Base-by-base conservation (phyloP, 2,329 filamentous ascomycete species). In the Arthrobotrys entomopaga region DNA sequence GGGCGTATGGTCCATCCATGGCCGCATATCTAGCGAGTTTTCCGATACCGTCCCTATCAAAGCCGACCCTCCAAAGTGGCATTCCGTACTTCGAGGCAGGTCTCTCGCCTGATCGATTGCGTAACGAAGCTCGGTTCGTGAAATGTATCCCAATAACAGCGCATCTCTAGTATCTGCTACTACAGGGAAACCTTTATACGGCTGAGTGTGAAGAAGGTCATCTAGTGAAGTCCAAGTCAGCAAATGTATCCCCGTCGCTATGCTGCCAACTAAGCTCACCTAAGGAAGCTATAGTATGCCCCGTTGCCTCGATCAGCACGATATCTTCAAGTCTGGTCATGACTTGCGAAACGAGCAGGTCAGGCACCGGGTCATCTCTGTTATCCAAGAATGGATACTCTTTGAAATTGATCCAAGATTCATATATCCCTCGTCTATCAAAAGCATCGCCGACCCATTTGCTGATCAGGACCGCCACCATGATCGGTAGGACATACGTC, bases 401-500 rank as follows among this genome's bases (percentile, higher is more conserved):
- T 80, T 96, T 95, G 82, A 97, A 90, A 78, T 93, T 91, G 80
- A 99, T 99, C 95, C 95, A 99, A 64, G 91, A 90, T 81, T 99
- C 95, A 83, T 99, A 99, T 82, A 99, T 98, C 77, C 95, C 93
- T 57, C 90, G 88, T 65, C 92, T 91, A 24, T 92, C 93, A 81
- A 99, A 93, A 57, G 93, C 94, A 81, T 99, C 95, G 79, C 93
- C 95, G 24, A 97, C 92, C 95, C 95, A 99, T 83, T 99, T 99
- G 76, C 91, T 91, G 50, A 98, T 86, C 93, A 99, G 96, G 80
- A 99, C 95, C 49, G 93, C 93, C 77, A 99, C 91, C 95, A 99
- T 99, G 81, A 98, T 99, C 64, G 95, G 95, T 6, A 99, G 87
- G 56, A 99, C 94, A 80, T 98, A 98, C 0, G 93, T 96, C 26